These are phyloP conservation scores for Senecio squalidus DNA, from an alignment of 140 eudicot genomes.

Conservation along the genomic window DNA sequence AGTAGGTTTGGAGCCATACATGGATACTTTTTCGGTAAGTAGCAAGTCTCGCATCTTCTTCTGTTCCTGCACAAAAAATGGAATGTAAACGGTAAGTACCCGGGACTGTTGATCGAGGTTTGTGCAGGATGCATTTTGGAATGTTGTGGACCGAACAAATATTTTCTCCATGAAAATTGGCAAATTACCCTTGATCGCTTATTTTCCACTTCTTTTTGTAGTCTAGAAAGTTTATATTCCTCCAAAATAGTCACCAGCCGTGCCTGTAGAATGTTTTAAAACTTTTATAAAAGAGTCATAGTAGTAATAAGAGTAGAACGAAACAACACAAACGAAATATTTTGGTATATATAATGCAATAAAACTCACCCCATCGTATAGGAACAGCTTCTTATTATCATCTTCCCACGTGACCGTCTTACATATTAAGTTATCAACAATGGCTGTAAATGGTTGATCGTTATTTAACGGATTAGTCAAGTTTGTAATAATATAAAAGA, in stretches of 20 bases:
- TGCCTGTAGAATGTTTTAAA: slow-evolving; percentile 31
- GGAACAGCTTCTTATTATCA: slow-evolving; percentile 49
- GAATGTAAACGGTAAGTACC: no score
- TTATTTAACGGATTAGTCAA: slow-evolving; percentile 1
- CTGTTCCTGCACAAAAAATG: slow-evolving; percentile 43
- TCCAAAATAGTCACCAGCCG: slow-evolving; percentile 65
- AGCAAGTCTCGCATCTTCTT: slow-evolving; percentile 67
- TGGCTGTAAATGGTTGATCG: slow-evolving; percentile 35
- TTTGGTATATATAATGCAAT: not conserved
- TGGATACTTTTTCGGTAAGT: slow-evolving; percentile 57
- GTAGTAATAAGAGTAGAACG: not conserved
- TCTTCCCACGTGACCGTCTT: slow-evolving; percentile 73
- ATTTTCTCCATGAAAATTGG: not conserved
- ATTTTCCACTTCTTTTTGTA: slow-evolving; percentile 65
- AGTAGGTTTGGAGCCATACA: slow-evolving; percentile 67
- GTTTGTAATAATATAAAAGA: not conserved
- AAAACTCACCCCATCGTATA: slow-evolving; percentile 73
- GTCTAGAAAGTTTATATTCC: slow-evolving; percentile 65
- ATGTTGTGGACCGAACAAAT: not conserved
- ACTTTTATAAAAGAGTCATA: not conserved
- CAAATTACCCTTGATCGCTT: slow-evolving; percentile 52
- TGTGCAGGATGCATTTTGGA: not conserved
- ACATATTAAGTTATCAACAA: slow-evolving; percentile 61
- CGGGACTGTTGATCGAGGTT: not conserved
- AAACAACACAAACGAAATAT: not conserved